Evolutionary conservation across 441 rosid species (phyloP).

Genomic region (Gossypium laxum): DNA sequence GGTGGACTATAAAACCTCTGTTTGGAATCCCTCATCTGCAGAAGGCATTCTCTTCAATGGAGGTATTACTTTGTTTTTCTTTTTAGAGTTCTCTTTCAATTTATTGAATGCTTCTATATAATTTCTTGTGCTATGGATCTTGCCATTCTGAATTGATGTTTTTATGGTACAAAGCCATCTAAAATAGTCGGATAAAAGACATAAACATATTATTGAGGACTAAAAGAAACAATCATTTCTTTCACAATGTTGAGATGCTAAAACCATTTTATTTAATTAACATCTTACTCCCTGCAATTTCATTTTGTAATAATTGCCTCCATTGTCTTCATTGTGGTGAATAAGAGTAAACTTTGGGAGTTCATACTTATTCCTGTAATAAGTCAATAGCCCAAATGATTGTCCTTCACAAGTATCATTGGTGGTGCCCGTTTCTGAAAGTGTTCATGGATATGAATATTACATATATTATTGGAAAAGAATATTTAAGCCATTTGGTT

Average conservation of each 20-base stretch:
- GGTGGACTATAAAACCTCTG: slow-evolving; percentile 61
- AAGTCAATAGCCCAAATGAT: not conserved
- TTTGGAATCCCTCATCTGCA: slow-evolving; percentile 39
- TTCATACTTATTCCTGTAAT: not conserved
- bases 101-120: not conserved
- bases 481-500: not conserved
- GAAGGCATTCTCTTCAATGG: slow-evolving; percentile 27
- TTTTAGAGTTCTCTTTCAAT: not conserved
- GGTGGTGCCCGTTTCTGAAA: not conserved
- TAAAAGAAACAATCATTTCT: not conserved
- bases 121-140: not conserved
- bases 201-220: not conserved
- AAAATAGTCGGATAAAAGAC: not conserved
- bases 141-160: not conserved
- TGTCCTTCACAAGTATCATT: not conserved
- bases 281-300: not conserved
- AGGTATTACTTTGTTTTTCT: slow-evolving; percentile 33
- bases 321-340: not conserved
- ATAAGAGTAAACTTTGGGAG: not conserved
- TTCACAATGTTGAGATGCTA: not conserved
- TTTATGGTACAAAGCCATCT: not conserved
- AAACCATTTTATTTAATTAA: not conserved
- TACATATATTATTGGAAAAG: not conserved
- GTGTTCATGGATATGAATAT: not conserved
- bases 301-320: not conserved